phyloP scores from a whole-genome alignment of 768 basidiomycete species.

The Tulasnella sp. region DNA sequence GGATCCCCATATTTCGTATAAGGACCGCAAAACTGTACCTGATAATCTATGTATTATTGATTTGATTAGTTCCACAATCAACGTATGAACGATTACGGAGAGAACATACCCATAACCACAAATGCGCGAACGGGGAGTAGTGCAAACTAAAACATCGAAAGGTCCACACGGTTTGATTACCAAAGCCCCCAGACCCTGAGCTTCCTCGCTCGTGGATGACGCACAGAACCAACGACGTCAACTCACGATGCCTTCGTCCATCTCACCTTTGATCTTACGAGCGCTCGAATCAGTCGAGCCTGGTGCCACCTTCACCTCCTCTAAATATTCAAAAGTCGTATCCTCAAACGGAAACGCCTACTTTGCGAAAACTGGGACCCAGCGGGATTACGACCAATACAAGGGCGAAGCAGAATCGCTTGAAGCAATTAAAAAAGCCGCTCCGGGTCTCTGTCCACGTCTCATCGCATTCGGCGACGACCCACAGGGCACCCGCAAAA shows the following conservation, averaged over 20 bases:
- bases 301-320: constrained; percentile 34
- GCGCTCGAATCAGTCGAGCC: constrained; percentile 41
- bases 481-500: constrained; percentile 22
- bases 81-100: neutral
- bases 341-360: constrained; percentile 48
- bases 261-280: constrained; percentile 29
- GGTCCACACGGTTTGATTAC: too few species aligned
- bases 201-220: too few species aligned
- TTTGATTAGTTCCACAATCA: neutral
- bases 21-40: neutral
- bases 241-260: too few species aligned
- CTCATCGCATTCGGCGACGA: constrained; percentile 38
- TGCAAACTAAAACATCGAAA: too few species aligned
- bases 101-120: neutral
- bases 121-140: too few species aligned
- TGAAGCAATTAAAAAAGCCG: constrained; percentile 46
- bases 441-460: constrained; percentile 51
- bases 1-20: neutral
- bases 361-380: constrained; percentile 47
- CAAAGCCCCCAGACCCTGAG: too few species aligned
- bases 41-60: neutral
- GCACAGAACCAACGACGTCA: too few species aligned
- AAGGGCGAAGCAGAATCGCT: constrained; percentile 58
- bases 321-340: constrained; percentile 34
- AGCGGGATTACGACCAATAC: constrained; percentile 49